Base-by-base conservation (phyloP, 139 green algal genomes). In the Chlorella sp. region DNA sequence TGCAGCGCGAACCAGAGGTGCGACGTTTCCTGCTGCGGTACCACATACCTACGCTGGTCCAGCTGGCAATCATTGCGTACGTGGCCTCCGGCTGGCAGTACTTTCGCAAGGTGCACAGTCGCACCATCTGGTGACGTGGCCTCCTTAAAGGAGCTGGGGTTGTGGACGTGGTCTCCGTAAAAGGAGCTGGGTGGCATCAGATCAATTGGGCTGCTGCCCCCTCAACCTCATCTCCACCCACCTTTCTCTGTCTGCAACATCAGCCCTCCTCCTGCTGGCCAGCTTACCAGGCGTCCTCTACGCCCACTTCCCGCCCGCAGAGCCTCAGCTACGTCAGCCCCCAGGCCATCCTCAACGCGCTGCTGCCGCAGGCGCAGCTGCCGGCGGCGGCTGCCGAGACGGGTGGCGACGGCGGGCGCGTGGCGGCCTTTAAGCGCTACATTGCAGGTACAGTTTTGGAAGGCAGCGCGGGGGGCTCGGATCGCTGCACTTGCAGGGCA, bases 381-480 rank as follows among this genome's bases (percentile, higher is more conserved):
- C 30, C 85, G 16, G 51, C 36, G 28, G 28, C 26, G 1, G 51
- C 43, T 46, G 19, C 48, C 32, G 44, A 34, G 16, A n/a, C 70
- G 32, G 51, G 40, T 44, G n/a, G 80, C 26, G 17, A 41, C 6
- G 56, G 34, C 16, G 81, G 76, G 24, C 86, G 93, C 3, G 87
- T 95, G 26, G 86, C 85, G 0, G 88, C 94, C 65, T 94, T 95
- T 85, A 92, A 90, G 85, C 84, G 91, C 36, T 96, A 90, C 87
- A 95, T 96, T 41, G 83, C 83, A 73, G 81, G 81, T 80, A n/a
- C n/a, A n/a, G n/a, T n/a, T n/a, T n/a, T n/a, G n/a, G n/a, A n/a
- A n/a, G n/a, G n/a, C n/a, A n/a, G n/a, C n/a, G n/a, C n/a, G n/a
- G n/a, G n/a, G n/a, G n/a, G n/a, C n/a, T n/a, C n/a, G n/a, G n/a